phyloP scores from a whole-genome alignment of 2,329 filamentous ascomycete genomes.

The Paecilomyces dactylethromorphus region DNA sequence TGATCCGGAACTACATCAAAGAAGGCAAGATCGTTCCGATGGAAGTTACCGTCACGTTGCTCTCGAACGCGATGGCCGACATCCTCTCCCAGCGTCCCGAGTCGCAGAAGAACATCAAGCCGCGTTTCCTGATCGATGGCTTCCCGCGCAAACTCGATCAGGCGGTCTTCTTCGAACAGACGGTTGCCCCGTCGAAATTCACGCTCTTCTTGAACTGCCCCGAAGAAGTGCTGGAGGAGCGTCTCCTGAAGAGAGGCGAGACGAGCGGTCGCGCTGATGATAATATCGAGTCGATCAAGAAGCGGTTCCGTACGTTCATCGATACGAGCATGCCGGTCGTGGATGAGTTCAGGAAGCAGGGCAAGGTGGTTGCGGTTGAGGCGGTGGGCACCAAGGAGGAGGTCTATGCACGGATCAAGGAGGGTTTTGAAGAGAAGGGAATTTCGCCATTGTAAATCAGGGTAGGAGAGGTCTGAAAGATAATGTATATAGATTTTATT shows the following conservation, averaged over 20 bases:
- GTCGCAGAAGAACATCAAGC: slow-evolving; percentile 39
- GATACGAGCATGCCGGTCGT: slow-evolving; percentile 98
- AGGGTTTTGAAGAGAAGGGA: slow-evolving; percentile 40
- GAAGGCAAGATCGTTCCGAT: slow-evolving; percentile 97
- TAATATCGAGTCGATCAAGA: slow-evolving; percentile 91
- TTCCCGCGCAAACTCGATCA: slow-evolving; percentile 98
- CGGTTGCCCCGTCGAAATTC: slow-evolving; percentile 74
- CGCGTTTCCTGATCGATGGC: slow-evolving; percentile 70
- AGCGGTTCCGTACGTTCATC: slow-evolving; percentile 89
- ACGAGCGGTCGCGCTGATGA: slow-evolving; percentile 88
- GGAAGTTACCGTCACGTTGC: slow-evolving; percentile 89
- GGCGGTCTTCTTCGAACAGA: slow-evolving; percentile 85
- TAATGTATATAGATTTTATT: neutral
- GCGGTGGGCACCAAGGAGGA: slow-evolving; percentile 63
- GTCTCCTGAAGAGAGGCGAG: slow-evolving; percentile 82
- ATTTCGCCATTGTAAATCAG: slow-evolving; percentile 16
- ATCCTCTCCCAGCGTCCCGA: slow-evolving; percentile 47
- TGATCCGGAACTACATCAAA: slow-evolving; percentile 91
- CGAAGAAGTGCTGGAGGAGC: slow-evolving; percentile 77
- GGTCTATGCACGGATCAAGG: slow-evolving; percentile 52
- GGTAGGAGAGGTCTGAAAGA: neutral
- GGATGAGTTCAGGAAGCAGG: slow-evolving; percentile 69
- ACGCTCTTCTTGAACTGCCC: slow-evolving; percentile 94
- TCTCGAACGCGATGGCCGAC: slow-evolving; percentile 86
- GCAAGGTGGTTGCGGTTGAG: slow-evolving; percentile 72